A percentile compares a stretch with the other conserved stretches of the same genome.
Conservation (phyloP, 2,329 filamentous ascomycete genomes). For the Sporothrix curviconia region DNA sequence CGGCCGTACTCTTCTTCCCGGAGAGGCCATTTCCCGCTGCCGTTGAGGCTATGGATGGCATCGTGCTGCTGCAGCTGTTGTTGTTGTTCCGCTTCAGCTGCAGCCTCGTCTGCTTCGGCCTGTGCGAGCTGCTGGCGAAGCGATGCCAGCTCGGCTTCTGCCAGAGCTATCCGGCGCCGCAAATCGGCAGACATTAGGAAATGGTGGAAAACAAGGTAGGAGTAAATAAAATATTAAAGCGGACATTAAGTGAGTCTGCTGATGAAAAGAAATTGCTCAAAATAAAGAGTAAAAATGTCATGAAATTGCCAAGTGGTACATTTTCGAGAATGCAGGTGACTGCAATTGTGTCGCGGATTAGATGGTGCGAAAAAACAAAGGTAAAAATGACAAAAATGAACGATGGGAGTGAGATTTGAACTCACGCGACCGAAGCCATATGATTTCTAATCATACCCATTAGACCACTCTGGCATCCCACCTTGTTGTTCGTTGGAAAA, state of each 20-base stretch:
- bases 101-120: constrained; percentile 29
- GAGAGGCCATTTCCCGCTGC: constrained; percentile 59
- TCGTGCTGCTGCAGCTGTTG: neutral
- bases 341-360: neutral
- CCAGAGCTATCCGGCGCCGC: constrained; percentile 39
- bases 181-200: constrained; percentile 28
- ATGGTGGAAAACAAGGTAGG: neutral
- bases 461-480: constrained; percentile 20
- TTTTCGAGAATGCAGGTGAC: neutral
- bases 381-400: constrained; percentile 4
- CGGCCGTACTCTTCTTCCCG: constrained; percentile 68
- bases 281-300: neutral
- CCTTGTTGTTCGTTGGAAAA: neutral
- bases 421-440: constrained; percentile 21
- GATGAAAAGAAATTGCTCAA: neutral
- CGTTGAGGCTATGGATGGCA: no score
- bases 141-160: constrained; percentile 41
- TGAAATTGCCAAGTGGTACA: neutral
- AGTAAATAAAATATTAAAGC: neutral
- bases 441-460: constrained; percentile 21
- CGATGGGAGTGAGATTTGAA: constrained; percentile 21
- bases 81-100: neutral
- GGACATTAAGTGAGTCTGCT: neutral
- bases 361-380: neutral
- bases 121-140: constrained; percentile 40